These are phyloP conservation scores for Datisca glomerata DNA, from an alignment of 306 rosid species.

Conservation along the genomic window DNA sequence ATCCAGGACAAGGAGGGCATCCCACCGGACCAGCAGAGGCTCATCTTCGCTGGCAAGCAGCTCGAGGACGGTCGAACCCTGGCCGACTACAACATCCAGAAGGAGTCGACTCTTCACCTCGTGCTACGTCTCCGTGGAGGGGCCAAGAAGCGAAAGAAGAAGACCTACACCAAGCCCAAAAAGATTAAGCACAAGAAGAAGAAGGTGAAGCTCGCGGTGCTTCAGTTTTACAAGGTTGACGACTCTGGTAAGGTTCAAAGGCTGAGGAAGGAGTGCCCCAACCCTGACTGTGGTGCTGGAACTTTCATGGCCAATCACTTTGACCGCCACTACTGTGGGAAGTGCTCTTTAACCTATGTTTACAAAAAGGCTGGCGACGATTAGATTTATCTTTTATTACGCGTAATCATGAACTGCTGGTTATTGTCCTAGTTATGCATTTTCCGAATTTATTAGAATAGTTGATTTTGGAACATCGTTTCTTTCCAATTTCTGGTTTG, in stretches of 20 bases:
- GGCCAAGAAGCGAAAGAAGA: constrained; percentile 94
- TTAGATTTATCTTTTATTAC: constrained; percentile 11
- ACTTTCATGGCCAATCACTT: constrained; percentile 94
- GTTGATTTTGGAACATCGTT: background rate
- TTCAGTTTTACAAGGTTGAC: constrained; percentile 84
- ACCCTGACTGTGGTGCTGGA: constrained; percentile 81
- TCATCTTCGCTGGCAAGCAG: constrained; percentile 91
- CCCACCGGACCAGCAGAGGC: constrained; percentile 93
- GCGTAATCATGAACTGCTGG: background rate
- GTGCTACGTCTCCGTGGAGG: constrained; percentile 94
- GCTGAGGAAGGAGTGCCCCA: constrained; percentile 91
- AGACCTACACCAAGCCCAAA: constrained; percentile 94
- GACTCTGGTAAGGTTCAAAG: constrained; percentile 82
- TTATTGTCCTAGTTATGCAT: background rate
- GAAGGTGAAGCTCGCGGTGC: constrained; percentile 83
- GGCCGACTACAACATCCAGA: constrained; percentile 92
- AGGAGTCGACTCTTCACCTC: constrained; percentile 81
- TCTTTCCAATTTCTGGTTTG: background rate
- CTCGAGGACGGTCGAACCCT: constrained; percentile 94
- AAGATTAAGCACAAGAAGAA: constrained; percentile 94
- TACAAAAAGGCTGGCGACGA: constrained; percentile 75
- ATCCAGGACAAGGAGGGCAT: constrained; percentile 95
- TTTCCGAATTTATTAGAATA: background rate
- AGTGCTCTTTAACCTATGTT: constrained; percentile 83
- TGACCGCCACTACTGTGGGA: constrained; percentile 91